Conservation (phyloP, 805 yeast genomes). For the Candida tammaniensis region DNA sequence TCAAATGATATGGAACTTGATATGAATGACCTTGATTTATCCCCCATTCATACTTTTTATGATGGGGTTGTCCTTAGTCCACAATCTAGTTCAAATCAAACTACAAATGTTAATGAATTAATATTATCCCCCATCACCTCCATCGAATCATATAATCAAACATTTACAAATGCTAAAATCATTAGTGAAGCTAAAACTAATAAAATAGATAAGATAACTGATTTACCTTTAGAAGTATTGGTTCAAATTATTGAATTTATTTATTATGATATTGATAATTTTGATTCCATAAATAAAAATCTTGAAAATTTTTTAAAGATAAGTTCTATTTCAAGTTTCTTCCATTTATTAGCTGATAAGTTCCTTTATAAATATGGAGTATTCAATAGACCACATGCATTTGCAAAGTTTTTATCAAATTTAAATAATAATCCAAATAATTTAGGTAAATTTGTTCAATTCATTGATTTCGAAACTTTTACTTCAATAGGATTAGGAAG, state of each 20-base stretch:
- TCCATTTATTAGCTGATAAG: slow-evolving; percentile 55
- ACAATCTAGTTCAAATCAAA: slow-evolving; percentile 1
- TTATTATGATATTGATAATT: slow-evolving; percentile 47
- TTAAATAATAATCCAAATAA: slow-evolving; percentile 52
- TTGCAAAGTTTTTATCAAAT: slow-evolving; percentile 65
- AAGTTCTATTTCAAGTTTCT: slow-evolving; percentile 54
- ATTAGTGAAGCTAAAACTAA: slow-evolving; percentile 6
- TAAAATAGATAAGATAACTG: slow-evolving; percentile 15
- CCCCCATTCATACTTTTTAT: slow-evolving; percentile 2
- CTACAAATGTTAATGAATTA: neutral
- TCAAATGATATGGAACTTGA: no score
- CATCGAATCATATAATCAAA: slow-evolving; percentile 19
- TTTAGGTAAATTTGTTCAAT: slow-evolving; percentile 62
- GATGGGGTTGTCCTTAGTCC: slow-evolving; percentile 7
- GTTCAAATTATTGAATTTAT: slow-evolving; percentile 55
- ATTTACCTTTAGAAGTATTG: slow-evolving; percentile 55
- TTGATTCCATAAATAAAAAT: slow-evolving; percentile 50
- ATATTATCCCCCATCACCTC: slow-evolving; percentile 27
- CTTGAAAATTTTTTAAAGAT: slow-evolving; percentile 50
- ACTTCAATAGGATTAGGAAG: slow-evolving; percentile 89
- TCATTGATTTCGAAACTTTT: slow-evolving; percentile 83
- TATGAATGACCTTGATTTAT: slow-evolving; percentile 1
- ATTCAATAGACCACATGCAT: slow-evolving; percentile 78
- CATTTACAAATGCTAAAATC: slow-evolving; percentile 5
- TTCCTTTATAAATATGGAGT: slow-evolving; percentile 64